These are phyloP conservation scores for Phytophthora boehmeriae DNA, from an alignment of 352 stramenopile genomes.

Conservation along the genomic window DNA sequence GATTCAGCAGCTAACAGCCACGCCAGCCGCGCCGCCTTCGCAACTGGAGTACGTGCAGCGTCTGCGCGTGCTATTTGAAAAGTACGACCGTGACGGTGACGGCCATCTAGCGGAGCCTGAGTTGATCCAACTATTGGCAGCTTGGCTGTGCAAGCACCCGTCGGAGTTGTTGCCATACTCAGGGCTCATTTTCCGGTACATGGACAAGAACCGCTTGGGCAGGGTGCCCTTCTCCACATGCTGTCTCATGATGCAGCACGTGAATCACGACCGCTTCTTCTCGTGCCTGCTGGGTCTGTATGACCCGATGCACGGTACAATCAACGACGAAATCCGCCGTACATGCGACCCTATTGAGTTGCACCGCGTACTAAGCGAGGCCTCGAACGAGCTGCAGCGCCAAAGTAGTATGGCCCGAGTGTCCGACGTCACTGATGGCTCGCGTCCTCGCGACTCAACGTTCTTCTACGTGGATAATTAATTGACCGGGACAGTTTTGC, in stretches of 20 bases:
- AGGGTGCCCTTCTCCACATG: conserved; percentile 84
- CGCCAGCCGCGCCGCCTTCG: conserved; percentile 51
- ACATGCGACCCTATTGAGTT: conserved; percentile 68
- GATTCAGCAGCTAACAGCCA: conserved; percentile 76
- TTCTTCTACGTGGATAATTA: conserved; percentile 79
- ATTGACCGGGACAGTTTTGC: conserved; percentile 16
- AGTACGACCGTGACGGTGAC: conserved; percentile 70
- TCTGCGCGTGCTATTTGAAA: conserved; percentile 81
- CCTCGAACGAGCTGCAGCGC: conserved; percentile 65
- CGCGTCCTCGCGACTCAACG: conserved; percentile 67
- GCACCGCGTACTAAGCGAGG: conserved; percentile 73
- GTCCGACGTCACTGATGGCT: conserved; percentile 40
- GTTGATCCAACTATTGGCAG: conserved; percentile 73
- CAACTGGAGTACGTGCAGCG: conserved; percentile 89
- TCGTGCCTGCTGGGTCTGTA: conserved; percentile 85
- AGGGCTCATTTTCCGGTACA: conserved; percentile 87
- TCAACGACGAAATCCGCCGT: conserved; percentile 81
- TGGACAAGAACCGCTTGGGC: conserved; percentile 87
- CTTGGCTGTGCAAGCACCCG: conserved; percentile 86
- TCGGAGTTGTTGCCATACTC: conserved; percentile 80
- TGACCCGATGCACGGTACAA: conserved; percentile 71
- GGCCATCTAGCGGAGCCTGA: conserved; percentile 73
- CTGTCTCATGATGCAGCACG: conserved; percentile 88
- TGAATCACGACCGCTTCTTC: conserved; percentile 90
- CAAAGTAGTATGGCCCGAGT: conserved; percentile 51